Evolutionary conservation across 1,139 yeast genomes (phyloP), one percentile per base, ranked within the genome.

Genomic region (Insectozyma bohioensis): DNA sequence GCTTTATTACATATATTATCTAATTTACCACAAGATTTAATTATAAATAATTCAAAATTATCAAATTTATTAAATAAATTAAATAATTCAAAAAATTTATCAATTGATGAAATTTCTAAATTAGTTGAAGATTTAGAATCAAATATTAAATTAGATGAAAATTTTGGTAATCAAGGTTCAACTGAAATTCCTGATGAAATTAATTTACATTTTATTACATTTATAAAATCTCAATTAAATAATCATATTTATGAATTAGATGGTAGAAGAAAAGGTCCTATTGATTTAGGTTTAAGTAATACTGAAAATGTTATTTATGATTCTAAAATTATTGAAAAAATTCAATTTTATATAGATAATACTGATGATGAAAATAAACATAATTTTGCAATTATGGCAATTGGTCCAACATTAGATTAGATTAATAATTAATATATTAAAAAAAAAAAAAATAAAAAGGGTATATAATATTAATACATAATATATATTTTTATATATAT

Each of bases 251-350:
- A 78, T 47, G 97, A 92, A 56, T 68, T 92, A 31, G 98, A 92
- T 53, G 98, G 98, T 0, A 70, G 97, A 45, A 71, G 95, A 45
- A 63, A 61, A 26, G 95, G 96, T 0, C 90, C 95, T 0, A 65
- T 81, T 28, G 79, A 75, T 40, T 62, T 85, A 36, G 90, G 94
- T 0, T 9, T 12, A n/a, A 15, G 12, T 2, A 19, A 17, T 12
- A 17, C 24, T 5, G 24, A 31, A 3, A 33, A 82, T 47, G 67
- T 88, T 24, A 51, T 87, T 20, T 67, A 71, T 16, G 80, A 80
- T 29, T 60, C 67, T 2, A 52, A 60, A 14, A 64, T 88, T 12
- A 52, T 66, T 10, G 61, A 67, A 6, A 75, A 82, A 44, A 78
- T 90, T 28, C 75, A 78, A 43, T 71, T 73, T 46, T 90, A 85